Evolutionary conservation across 306 rosid genomes (phyloP).

Genomic region (Glycine soja): DNA sequence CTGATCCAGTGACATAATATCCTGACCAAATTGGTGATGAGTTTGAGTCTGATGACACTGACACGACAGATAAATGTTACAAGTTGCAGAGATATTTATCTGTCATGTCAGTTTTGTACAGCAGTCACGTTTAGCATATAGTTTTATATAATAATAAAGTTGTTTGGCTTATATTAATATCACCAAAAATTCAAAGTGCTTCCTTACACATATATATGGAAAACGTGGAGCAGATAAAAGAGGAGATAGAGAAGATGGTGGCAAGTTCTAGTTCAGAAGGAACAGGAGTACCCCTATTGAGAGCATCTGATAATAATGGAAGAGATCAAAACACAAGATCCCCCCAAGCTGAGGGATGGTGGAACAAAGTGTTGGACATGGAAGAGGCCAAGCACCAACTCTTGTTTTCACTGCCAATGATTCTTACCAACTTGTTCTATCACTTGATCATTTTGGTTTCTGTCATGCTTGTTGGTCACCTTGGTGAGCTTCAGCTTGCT

Average conservation of each 20-base stretch:
- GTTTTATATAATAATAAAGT: too few relatives aligned
- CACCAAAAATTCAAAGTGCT: background rate
- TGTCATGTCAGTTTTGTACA: too few relatives aligned
- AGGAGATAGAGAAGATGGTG: constrained; percentile 7
- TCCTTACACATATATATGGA: background rate
- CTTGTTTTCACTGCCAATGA: constrained; percentile 70
- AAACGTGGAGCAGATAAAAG: background rate
- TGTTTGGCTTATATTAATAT: too few relatives aligned
- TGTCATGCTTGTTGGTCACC: constrained; percentile 94
- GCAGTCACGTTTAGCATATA: too few relatives aligned
- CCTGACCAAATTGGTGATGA: too few relatives aligned
- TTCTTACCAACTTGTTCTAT: constrained; percentile 69
- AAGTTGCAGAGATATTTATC: too few relatives aligned
- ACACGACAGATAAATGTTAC: too few relatives aligned
- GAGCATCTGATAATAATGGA: background rate
- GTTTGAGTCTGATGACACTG: too few relatives aligned
- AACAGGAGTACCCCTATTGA: constrained; percentile 15
- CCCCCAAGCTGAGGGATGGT: constrained; percentile 43
- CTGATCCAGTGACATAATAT: too few relatives aligned
- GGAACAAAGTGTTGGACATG: constrained; percentile 62
- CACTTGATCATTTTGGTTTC: constrained; percentile 67
- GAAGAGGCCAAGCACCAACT: constrained; percentile 72
- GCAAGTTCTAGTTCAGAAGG: constrained; percentile 24
- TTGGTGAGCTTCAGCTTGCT: constrained; percentile 80
- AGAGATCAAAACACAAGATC: background rate